Base-by-base conservation (phyloP, 1,284 basidiomycete genomes). In the Moniliophthora roreri region DNA sequence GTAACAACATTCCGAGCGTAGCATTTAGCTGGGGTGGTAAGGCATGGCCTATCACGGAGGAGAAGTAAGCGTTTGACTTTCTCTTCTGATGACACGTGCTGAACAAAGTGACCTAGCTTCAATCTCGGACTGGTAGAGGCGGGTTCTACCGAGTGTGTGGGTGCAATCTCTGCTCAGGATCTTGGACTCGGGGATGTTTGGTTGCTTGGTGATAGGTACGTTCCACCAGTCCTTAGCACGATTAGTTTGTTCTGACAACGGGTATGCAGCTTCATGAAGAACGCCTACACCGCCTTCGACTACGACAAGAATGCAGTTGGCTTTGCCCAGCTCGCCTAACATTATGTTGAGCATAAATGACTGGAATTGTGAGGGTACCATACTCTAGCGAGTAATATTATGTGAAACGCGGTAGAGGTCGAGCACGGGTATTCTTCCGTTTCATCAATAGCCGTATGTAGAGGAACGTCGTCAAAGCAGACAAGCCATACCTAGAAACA, bases 401-500 rank as follows among this genome's bases (percentile, higher is more conserved):
- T 26, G 45, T 52, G 32, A 46, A 70, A 21, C 72, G 70, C 15
- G 71, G 72, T 48, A 80, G 63, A 46, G 63, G 65, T 53, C 73
- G 73, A 18, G 73, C 74, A 56, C 69, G 62, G n/a, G 65, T 63
- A 48, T 66, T 71, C 56, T 71, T 73, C 57, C 78, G 77, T 58
- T 79, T 78, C 55, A 76, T 70, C 20, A 85, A 59, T n/a, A 86
- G 64, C 7, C 80, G 76, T 36, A 76, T 66, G 60, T 86, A 85
- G 82, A 86, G 85, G 58, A 80, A 69, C 1, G 78, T 71, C 0
- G 87, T 90, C 52, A 90, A 75, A 7, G 77, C 84, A 7, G 87
- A 90, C 9, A 90, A 69, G 1, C 85, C 79, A 70, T 85, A 90
- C 87, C 88, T 90, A 56, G 9, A 34, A 37, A 20, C n/a, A 20